Evolutionary conservation across 352 stramenopile genomes (phyloP), one percentile per base, ranked within the genome.

Genomic region (Thraustotheca clavata): DNA sequence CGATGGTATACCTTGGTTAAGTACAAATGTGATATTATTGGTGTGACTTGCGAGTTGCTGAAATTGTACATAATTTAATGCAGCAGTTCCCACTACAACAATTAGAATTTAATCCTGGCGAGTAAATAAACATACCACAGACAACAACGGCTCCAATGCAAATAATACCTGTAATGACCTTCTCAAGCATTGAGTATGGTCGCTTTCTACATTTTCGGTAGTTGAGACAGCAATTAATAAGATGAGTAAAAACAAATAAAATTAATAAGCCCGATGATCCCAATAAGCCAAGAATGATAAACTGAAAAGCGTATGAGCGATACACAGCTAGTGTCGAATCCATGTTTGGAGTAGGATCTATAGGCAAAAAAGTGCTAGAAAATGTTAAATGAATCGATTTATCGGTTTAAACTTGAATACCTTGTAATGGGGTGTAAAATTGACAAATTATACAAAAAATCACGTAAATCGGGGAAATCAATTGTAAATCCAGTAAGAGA

Each of bases 401-500:
- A 39, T 8, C 18, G 5, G 1, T 6, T 6, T 26, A 5, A 12
- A 22, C 29, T 8, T 9, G 8, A 7, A n/a, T 46, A 62, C 55
- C 52, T 12, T n/a, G 27, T 27, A 0, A 62, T 46, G 36, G 55
- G 18, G 26, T 59, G 18, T 0, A 39, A 8, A 26, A 68, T 52
- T 18, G 39, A 27, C 7, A 68, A 65, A 31, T 24, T 18, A 7
- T 41, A 18, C 9, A 68, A 4, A 27, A 33, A 6, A 11, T 22
- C 43, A 2, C 80, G 76, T 2, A 87, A 31, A 60, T 90, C 76
- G 5, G 80, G 80, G 14, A 87, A 50, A 18, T 83, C 7, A 2
- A 67, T 60, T 12, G 68, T 31, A 1, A 80, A 67, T 1, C 61
- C 43, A 1, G 60, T 74, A 8, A 87, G 34, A 26, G 83, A 76